These are phyloP conservation scores for Pascua guehoae DNA, from an alignment of 1,284 basidiomycete species.

Conservation along the genomic window DNA sequence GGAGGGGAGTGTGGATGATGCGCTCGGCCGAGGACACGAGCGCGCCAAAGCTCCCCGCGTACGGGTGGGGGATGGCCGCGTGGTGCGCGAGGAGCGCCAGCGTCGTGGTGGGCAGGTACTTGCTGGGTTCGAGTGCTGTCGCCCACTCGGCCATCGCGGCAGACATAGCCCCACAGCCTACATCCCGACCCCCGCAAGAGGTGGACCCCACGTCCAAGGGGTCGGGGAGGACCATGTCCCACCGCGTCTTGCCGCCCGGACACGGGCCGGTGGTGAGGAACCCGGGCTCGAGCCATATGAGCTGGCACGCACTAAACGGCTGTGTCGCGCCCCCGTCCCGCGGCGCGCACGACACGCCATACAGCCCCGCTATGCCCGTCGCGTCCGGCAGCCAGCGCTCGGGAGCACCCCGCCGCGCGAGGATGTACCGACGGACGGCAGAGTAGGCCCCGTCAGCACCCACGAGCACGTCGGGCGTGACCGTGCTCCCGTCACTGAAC, in stretches of 20 bases:
- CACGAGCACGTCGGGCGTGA: not conserved
- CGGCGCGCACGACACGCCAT: not conserved
- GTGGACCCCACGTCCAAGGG: not conserved
- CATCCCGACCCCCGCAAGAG: too few relatives aligned
- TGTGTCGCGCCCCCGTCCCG: not conserved
- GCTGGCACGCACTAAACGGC: not conserved
- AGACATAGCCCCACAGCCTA: too few relatives aligned
- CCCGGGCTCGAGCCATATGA: conserved; percentile 1
- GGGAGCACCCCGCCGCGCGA: not conserved
- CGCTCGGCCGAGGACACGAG: not conserved
- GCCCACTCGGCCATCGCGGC: not conserved
- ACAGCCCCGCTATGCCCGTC: conserved; percentile 1
- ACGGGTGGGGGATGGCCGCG: not conserved
- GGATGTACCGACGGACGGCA: not conserved
- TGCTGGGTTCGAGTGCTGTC: not conserved
- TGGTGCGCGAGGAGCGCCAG: not conserved
- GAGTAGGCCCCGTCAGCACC: conserved; percentile 6
- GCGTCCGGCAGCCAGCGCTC: conserved; percentile 1
- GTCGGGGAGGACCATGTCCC: not conserved
- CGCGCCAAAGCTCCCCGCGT: not conserved
- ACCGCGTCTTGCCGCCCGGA: not conserved
- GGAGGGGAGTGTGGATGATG: conserved; percentile 1
- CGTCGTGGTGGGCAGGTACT: not conserved
- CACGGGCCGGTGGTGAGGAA: conserved; percentile 3
- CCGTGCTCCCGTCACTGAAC: not conserved